Evolutionary conservation across 352 stramenopile genomes (phyloP).

Genomic region (Globisporangium yorkense): DNA sequence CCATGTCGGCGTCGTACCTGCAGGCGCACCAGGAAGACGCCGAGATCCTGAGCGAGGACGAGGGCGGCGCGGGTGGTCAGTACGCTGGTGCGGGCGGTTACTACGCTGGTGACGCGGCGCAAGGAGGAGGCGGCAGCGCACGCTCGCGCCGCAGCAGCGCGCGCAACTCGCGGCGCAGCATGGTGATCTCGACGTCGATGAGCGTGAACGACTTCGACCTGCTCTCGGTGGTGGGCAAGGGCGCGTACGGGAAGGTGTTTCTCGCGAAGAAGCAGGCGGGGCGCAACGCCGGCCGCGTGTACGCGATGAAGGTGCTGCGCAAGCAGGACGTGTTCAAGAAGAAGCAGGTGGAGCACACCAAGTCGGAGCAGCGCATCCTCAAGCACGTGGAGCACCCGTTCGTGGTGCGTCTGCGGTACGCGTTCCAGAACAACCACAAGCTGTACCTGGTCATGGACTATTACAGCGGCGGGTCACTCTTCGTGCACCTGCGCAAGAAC

Average conservation of each 20-base stretch:
- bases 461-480: constrained; percentile 81
- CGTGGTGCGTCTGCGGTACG: constrained; percentile 81
- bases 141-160: constrained; percentile 29
- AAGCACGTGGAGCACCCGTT: constrained; percentile 86
- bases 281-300: constrained; percentile 63
- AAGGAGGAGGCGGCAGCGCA: constrained; percentile 5
- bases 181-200: constrained; percentile 81
- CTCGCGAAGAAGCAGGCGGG: constrained; percentile 75
- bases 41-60: constrained; percentile 51
- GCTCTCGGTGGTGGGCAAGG: constrained; percentile 81
- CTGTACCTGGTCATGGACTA: constrained; percentile 90
- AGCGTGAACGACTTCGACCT: constrained; percentile 86
- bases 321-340: constrained; percentile 86
- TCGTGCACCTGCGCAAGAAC: constrained; percentile 78
- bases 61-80: constrained; percentile 9
- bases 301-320: constrained; percentile 87
- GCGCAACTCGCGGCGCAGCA: constrained; percentile 51
- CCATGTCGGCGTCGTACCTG: constrained; percentile 41
- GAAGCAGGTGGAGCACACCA: constrained; percentile 84
- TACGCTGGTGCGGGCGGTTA: background rate
- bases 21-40: constrained; percentile 69
- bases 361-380: constrained; percentile 86
- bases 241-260: constrained; percentile 85
- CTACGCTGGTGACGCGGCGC: background rate
- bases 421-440: constrained; percentile 87